Conservation (phyloP, 495 filamentous ascomycete species). For the Podospora pseudopauciseta region DNA sequence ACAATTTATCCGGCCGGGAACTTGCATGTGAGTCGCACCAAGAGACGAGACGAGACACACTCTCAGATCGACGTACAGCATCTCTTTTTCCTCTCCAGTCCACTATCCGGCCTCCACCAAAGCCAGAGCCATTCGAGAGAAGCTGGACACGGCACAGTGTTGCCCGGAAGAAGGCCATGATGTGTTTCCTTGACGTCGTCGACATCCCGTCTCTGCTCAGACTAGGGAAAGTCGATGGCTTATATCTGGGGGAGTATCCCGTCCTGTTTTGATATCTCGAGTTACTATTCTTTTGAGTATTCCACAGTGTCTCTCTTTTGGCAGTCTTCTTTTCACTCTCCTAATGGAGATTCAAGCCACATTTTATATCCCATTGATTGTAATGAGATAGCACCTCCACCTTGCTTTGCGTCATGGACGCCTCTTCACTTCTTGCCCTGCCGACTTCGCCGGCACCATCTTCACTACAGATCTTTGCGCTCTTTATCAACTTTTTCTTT, state of each 20-base stretch:
- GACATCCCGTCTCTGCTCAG: constrained; percentile 12
- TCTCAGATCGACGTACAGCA: constrained; percentile 24
- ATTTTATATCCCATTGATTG: constrained; percentile 21
- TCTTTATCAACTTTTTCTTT: constrained; percentile 48
- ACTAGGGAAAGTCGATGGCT: constrained; percentile 9
- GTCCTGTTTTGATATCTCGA: constrained; percentile 12
- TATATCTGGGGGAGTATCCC: constrained; percentile 31
- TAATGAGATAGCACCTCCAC: constrained; percentile 28
- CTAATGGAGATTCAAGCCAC: constrained; percentile 21
- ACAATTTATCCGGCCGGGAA: constrained; percentile 36
- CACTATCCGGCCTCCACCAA: constrained; percentile 13
- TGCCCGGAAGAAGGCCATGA: constrained; percentile 20
- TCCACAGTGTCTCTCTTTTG: constrained; percentile 10
- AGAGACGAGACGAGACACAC: constrained; percentile 28
- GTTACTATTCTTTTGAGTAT: constrained; percentile 16
- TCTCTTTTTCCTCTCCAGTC: constrained; percentile 12
- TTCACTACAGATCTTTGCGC: constrained; percentile 41
- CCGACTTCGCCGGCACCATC: constrained; percentile 20
- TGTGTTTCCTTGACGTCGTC: constrained; percentile 12
- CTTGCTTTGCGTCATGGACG: constrained; percentile 28
- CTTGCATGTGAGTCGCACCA: constrained; percentile 24
- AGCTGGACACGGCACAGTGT: constrained; percentile 21
- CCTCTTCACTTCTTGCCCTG: constrained; percentile 21
- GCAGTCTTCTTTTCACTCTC: constrained; percentile 9
- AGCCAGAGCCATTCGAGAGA: constrained; percentile 7